A percentile compares a stretch with the other conserved stretches of the same genome.
phyloP scores from a whole-genome alignment of 495 filamentous ascomycete species.

The Podospora comata region DNA sequence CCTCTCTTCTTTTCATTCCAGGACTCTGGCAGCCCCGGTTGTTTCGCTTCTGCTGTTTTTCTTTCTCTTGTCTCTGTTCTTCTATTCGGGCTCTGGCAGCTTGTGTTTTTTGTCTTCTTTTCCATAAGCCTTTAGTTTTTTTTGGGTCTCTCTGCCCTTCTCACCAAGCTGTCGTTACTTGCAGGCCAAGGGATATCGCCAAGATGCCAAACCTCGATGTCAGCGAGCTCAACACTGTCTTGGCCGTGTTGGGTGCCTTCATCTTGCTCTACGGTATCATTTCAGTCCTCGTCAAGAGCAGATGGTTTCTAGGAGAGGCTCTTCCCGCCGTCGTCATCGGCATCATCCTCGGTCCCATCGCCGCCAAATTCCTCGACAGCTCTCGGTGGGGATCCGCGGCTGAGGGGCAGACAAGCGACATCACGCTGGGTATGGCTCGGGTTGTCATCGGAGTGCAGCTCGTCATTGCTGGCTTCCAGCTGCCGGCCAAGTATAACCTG shows the following conservation, averaged over 20 bases:
- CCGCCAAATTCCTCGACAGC: slow-evolving; percentile 48
- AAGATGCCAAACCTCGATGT: slow-evolving; percentile 51
- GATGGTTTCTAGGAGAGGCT: slow-evolving; percentile 58
- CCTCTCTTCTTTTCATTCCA: too few species aligned
- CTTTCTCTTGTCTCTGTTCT: neutral
- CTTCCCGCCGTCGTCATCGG: slow-evolving; percentile 52
- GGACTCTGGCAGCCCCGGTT: too few species aligned
- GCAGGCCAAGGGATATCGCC: slow-evolving; percentile 1
- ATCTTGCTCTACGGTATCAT: slow-evolving; percentile 47
- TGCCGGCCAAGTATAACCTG: slow-evolving; percentile 76
- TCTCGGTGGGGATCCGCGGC: slow-evolving; percentile 42
- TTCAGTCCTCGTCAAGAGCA: slow-evolving; percentile 51
- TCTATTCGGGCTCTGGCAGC: neutral
- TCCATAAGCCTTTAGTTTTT: neutral
- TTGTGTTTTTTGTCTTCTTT: neutral
- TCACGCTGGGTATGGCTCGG: slow-evolving; percentile 49
- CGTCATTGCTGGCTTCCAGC: slow-evolving; percentile 79
- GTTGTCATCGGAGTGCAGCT: slow-evolving; percentile 57
- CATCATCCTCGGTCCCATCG: slow-evolving; percentile 46
- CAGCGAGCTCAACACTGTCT: slow-evolving; percentile 50
- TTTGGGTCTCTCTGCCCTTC: neutral
- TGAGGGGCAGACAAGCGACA: slow-evolving; percentile 39
- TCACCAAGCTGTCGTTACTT: neutral
- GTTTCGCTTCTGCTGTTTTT: neutral
- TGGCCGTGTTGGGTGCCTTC: slow-evolving; percentile 43